These are phyloP conservation scores for Fonsecaea nubica DNA, from an alignment of 2,329 filamentous ascomycete species.

Conservation along the genomic window DNA sequence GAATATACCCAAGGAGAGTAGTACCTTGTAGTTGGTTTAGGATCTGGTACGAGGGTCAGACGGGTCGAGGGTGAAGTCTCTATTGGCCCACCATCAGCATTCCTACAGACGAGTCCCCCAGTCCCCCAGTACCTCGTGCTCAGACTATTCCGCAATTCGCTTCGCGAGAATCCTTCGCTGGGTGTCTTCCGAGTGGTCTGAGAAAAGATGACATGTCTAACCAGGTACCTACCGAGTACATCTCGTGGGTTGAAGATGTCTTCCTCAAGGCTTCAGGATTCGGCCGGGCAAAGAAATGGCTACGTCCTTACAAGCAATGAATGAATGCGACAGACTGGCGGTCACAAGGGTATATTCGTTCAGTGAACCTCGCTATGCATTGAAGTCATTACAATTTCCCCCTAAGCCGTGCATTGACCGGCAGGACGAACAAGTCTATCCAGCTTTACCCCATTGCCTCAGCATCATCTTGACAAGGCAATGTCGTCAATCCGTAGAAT, in stretches of 20 bases:
- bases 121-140: neutral
- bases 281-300: neutral
- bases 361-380: slow-evolving; percentile 30
- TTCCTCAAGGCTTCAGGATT: neutral
- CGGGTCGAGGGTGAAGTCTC: too few species aligned
- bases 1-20: too few species aligned
- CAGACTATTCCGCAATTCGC: neutral
- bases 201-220: neutral
- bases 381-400: slow-evolving; percentile 19
- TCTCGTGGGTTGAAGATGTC: neutral
- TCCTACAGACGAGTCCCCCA: too few species aligned
- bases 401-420: neutral
- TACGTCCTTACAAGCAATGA: neutral
- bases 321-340: neutral
- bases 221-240: neutral
- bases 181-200: neutral
- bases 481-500: slow-evolving; percentile 74
- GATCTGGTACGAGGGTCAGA: too few species aligned
- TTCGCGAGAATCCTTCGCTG: neutral
- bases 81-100: slow-evolving; percentile 7
- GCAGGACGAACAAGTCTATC: slow-evolving; percentile 1
- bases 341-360: slow-evolving; percentile 2
- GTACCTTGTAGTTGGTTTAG: too few species aligned
- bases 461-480: slow-evolving; percentile 57
- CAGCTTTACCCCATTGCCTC: slow-evolving; percentile 1